Base-by-base conservation (phyloP, 1,284 basidiomycete species). In the Rhodotorula sp. region DNA sequence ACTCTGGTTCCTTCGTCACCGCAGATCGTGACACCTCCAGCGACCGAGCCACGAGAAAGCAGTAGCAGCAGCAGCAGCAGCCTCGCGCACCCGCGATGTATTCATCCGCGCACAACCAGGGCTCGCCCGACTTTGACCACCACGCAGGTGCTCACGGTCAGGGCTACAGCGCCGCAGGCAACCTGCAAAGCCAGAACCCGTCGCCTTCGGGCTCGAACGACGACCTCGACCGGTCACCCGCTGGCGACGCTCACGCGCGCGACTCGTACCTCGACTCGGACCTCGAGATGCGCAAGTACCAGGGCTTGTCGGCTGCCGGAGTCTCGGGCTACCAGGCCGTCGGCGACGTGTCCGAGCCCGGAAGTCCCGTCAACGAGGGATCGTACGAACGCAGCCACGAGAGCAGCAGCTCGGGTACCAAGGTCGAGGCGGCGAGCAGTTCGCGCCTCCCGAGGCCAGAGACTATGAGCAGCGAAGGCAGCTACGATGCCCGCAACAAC, bases 321-420 rank as follows among this genome's bases (percentile, higher is more conserved):
- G 74, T 75, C 57, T 53, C 56, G 46, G 74, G 74, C 22, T 75
- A 75, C 74, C 44, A 42, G 55, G 71, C 74, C 59, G 74, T 75
- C 55, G 72, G 74, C 53, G 74, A 75, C 49, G 60, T 57, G 24
- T 74, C 72, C 7, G 74, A 75, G 57, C 74, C 74, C 4, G 74
- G 74, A 7, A 64, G 60, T 15, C 74, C 74, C 26, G 62, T 67
- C 7, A 55, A 66, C 20, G 69, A 70, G 46, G 64, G 67, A n/a
- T 69, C 67, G 53, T 75, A 75, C 70, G 74, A 75, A 62, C 72
- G 74, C 45, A 73, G 71, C 66, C 69, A 75, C 62, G 74, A 75
- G 68, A 70, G 68, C 49, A 66, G 74, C 45, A 68, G 66, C 58
- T 68, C 65, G 44, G 74, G 74, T 22, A 75, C 74, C 62, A 65